Percentiles rank a stretch among this genome's conserved stretches.
These are phyloP conservation scores for Phanerochaete carnosa DNA, from an alignment of 768 basidiomycete genomes.

Conservation along the genomic window DNA sequence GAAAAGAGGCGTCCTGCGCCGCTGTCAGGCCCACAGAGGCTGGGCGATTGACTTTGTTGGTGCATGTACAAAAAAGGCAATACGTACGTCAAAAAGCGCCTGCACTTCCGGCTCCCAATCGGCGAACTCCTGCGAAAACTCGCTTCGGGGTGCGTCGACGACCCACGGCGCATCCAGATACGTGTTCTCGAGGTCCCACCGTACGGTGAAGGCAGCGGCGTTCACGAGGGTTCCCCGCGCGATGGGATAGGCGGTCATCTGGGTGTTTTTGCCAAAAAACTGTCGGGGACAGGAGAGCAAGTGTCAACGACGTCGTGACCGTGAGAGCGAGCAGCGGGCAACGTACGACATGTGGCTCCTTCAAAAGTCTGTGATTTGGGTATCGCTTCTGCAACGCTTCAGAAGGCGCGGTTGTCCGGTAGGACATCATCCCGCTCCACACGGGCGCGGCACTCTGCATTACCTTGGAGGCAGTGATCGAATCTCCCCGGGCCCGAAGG, in stretches of 20 bases:
- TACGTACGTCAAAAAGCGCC: constrained; percentile 36
- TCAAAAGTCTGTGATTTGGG: constrained; percentile 19
- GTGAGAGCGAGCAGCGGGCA: no score
- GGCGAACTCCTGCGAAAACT: constrained; percentile 42
- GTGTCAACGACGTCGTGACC: background rate
- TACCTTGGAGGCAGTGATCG: constrained; percentile 36
- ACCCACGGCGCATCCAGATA: constrained; percentile 52
- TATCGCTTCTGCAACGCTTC: constrained; percentile 17
- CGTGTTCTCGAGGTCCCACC: constrained; percentile 51
- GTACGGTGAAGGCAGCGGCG: constrained; percentile 53
- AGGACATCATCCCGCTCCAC: constrained; percentile 59
- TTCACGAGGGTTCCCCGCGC: constrained; percentile 57
- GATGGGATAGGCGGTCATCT: constrained; percentile 61
- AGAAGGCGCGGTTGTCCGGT: constrained; percentile 55
- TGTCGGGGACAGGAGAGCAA: constrained; percentile 22
- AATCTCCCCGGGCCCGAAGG: background rate
- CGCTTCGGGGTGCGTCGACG: constrained; percentile 37
- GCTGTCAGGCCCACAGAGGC: no score
- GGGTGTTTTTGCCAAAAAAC: constrained; percentile 48
- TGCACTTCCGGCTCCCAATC: constrained; percentile 62
- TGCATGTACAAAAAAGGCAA: background rate
- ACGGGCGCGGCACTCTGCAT: constrained; percentile 42
- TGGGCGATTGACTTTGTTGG: no score
- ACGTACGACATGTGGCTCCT: constrained; percentile 21
- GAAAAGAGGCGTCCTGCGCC: no score